Evolutionary conservation across 2,329 filamentous ascomycete species (phyloP), one percentile per base, ranked within the genome.

Genomic region (Aureobasidium sp.): DNA sequence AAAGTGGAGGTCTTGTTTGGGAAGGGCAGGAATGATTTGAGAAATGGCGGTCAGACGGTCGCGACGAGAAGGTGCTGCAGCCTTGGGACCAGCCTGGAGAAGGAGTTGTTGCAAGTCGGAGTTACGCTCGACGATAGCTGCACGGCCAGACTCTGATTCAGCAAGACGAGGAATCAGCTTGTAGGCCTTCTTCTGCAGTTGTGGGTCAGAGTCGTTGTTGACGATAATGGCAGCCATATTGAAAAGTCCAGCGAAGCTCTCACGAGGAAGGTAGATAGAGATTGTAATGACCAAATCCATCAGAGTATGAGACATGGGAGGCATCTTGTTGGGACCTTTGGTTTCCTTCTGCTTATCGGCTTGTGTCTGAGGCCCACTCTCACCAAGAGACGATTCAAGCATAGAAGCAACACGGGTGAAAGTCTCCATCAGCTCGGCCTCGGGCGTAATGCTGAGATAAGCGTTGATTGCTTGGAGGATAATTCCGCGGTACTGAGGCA

Each of bases 111-210:
- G 93, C 23, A 99, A 79, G 70, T 97, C 91, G 0, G 76, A 75
- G 67, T 85, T 90, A 60, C 92, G 86, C 70, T 92, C 87, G 65
- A 82, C 75, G 1, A 99, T 82, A 3, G 93, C 92, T n/a, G 80
- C 77, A 67, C 84, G 85, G 50, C 94, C 94, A 53, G 82, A 84
- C 37, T 89, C 84, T 1, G 92, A 96, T 66, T 90, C 88, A 1
- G 90, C 88, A 44, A 99, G 83, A 61, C 94, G 87, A 3, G 94
- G 93, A 56, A 99, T 95, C 57, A 99, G 84, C 79, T 97, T 97
- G 80, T 99, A 99, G 0, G 94, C 93, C 77, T 99, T 99, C 84
- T 99, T 99, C 75, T 97, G 93, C 39, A 99, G 79, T 74, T 97
- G 93, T 10, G 93, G 89, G 71, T 97, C 93, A 41, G 89, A 83